Evolutionary conservation across 352 stramenopile species (phyloP), one percentile per base, ranked within the genome.

Genomic region (Phytopythium litorale): DNA sequence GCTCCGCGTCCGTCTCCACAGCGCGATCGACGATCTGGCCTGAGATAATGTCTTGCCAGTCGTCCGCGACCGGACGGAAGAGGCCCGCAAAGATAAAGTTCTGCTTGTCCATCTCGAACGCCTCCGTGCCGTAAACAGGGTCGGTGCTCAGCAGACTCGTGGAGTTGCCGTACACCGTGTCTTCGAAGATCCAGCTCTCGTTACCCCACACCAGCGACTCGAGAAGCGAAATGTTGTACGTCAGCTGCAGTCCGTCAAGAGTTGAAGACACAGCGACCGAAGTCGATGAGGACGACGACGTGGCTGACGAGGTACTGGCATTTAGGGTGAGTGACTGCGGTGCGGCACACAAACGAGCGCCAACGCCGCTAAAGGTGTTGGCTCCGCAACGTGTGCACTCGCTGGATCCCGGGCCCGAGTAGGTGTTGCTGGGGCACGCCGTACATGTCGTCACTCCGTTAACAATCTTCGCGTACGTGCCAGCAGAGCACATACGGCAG

Each of bases 161-260:
- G 1, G 65, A 56, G 13, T 72, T 72, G 23, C 71, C 68, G 50
- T 79, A 79, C 7, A 79, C 63, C 0, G 63, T 76, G 54, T 81
- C 72, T 33, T 71, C 68, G 46, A 80, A 58, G 23, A 84, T 70
- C 60, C 71, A 80, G 55, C 75, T 86, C n/a, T 80, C 68, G 50
- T 90, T 92, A 43, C 81, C 81, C 76, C 77, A 89, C 35, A 88
- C 76, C 0, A 92, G 73, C 57, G 67, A 71, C 63, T 92, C 78
- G 5, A 92, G 58, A n/a, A 87, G 56, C 28, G 78, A 85, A n/a
- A 92, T 66, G 51, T 91, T 88, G 68, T 92, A 92, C 37, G 75
- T 84, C 42, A 86, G 68, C 19, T 75, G 62, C n/a, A 74, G 53
- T 13, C 69, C 25, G 62, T 70, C 19, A 57, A 72, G 11, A 35